Evolutionary conservation across 2,329 filamentous ascomycete genomes (phyloP), one percentile per base, ranked within the genome.

Genomic region (Bertia moriformis): DNA sequence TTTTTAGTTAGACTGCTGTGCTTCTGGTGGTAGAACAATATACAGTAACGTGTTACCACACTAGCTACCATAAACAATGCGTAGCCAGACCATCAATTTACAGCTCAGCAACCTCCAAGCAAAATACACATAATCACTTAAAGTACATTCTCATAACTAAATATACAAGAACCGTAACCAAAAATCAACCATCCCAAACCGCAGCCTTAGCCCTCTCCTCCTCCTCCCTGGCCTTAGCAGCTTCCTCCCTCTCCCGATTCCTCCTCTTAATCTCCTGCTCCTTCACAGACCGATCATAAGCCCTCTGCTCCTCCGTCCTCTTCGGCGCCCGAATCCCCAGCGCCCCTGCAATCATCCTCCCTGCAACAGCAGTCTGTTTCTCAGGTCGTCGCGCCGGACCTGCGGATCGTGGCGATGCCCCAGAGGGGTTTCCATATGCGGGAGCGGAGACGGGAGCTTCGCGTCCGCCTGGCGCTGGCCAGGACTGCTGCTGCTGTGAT

Each of bases 201-300:
- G 32, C 32, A 35, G 32, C 32, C 32, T 35, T 10, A 13, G 32
- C 32, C 32, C 32, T 10, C 15, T 35, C 32, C 10, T 12, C 32
- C 15, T 35, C 32, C 15, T 35, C 32, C 17, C 17, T 35, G 7
- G 12, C 15, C 32, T 35, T 35, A 7, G 32, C 32, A 7, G 10
- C 10, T 17, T 35, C 32, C 32, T 35, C 32, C 32, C 17, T 35
- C 17, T 35, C 32, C 10, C 32, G 32, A 35, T 35, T 35, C 32
- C 32, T 7, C 15, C 32, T 7, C 32, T 18, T 13, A 35, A 35
- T 35, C 32, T 35, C 32, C 32, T 35, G 12, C 32, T 35, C 32
- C 32, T 35, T 35, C 7, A 35, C 15, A 13, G 32, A 13, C 10
- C 32, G 32, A 17, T 35, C 32, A 35, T 35, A 35, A 13, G 32